Conservation (phyloP, 176 grass and related monocot genomes). For the Aegilops sharonensis region DNA sequence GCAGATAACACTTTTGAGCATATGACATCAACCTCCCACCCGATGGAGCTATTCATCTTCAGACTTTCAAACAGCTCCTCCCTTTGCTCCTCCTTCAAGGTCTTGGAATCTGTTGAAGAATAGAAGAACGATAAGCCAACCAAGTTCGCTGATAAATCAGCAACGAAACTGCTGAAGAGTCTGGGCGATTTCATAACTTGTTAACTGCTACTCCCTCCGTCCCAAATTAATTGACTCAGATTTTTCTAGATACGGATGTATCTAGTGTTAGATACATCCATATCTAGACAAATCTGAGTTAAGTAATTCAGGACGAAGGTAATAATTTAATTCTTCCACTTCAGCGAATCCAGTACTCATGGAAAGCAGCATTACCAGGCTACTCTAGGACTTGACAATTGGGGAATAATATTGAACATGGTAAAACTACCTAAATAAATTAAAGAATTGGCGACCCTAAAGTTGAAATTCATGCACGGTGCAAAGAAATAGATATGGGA, state of each 20-base stretch:
- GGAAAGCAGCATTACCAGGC: neutral
- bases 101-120: conserved; percentile 75
- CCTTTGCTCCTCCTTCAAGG: conserved; percentile 87
- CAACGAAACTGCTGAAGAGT: neutral
- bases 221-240: no score
- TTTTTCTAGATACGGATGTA: no score
- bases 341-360: neutral
- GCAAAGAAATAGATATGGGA: neutral
- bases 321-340: neutral
- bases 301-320: no score
- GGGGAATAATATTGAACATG: neutral
- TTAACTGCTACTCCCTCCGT: neutral
- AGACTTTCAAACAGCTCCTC: conserved; percentile 85
- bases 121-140: neutral
- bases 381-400: neutral
- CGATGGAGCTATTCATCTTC: conserved; percentile 60
- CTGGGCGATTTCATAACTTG: neutral
- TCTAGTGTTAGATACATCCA: no score
- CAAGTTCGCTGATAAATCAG: neutral
- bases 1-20: conserved; percentile 85
- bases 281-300: no score
- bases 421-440: neutral
- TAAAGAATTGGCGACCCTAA: neutral
- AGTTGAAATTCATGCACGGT: neutral
- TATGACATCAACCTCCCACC: conserved; percentile 95